Base-by-base conservation (phyloP, 768 basidiomycete species). In the Boletus pseudo-olivaceus region DNA sequence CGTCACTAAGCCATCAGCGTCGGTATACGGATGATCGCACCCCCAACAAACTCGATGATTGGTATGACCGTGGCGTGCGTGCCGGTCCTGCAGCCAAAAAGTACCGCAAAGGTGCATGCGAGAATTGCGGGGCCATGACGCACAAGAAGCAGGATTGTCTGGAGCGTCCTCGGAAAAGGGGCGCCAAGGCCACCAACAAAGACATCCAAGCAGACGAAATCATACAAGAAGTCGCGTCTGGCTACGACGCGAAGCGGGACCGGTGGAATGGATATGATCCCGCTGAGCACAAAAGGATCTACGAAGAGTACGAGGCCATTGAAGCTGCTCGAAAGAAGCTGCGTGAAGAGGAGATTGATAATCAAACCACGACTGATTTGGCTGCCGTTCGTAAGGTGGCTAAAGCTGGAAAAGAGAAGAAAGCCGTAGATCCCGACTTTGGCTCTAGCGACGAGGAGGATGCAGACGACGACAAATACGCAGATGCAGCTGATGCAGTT, bases 261-360 rank as follows among this genome's bases (percentile, higher is more conserved):
- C 77, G 97, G 50, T 99, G 97, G 94, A 98, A 98, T 69, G 97
- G 97, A 5, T 99, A 98, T 69, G 93, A 99, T 67, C 80, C 93
- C 8, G 75, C 88, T 6, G 88, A 90, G 61, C 92, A 98, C 73
- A 85, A 85, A 67, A 78, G 73, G 60, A 84, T 98, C 27, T 91
- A 97, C 62, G 91, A 96, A 5, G 96, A 98, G 73, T 96, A 98
- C 68, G 87, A 87, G 35, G 96, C 94, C 11, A 73, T 96, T 48
- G 97, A 99, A 69, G 84, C 85, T 47, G 94, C 92, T 20, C 76
- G 96, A 62, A 87, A 94, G 76, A 93, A 90, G 73, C 66, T 92
- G 60, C 77, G 95, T 53, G 97, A 99, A 73, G 96, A 98, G 64
- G 93, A 96, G 73, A 96, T 99, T 65, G 97, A 99, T 72, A 95